Conservation (phyloP, 2,329 filamentous ascomycete genomes). For the Xylariaceae sp. region DNA sequence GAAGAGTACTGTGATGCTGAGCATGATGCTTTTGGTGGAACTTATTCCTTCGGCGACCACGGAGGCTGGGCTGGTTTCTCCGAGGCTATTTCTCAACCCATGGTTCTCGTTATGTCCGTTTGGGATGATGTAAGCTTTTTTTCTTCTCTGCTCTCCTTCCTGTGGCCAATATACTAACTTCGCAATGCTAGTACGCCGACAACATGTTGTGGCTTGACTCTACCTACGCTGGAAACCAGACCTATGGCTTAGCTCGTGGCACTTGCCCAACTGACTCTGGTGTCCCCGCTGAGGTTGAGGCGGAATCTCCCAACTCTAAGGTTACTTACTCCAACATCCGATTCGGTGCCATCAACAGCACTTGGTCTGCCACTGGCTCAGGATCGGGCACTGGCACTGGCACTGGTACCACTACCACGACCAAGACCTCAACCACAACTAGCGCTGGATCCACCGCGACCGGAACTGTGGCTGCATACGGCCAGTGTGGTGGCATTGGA, state of each 20-base stretch:
- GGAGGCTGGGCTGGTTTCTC: constrained; percentile 55
- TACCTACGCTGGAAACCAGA: constrained; percentile 46
- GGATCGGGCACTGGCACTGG: background rate
- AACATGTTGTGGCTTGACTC: constrained; percentile 57
- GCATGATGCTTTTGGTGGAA: constrained; percentile 53
- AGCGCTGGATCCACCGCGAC: background rate
- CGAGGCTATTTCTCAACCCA: constrained; percentile 49
- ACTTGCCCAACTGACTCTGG: constrained; percentile 46
- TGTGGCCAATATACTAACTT: background rate
- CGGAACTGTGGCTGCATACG: background rate
- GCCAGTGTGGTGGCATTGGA: background rate
- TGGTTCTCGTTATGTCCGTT: constrained; percentile 60
- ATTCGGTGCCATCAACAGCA: constrained; percentile 46
- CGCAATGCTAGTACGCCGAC: constrained; percentile 12
- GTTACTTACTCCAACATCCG: constrained; percentile 50
- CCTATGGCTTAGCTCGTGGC: constrained; percentile 44
- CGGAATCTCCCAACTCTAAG: constrained; percentile 34
- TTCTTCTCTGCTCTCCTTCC: background rate
- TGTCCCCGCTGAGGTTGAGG: constrained; percentile 43
- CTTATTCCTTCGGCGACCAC: constrained; percentile 46
- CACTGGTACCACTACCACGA: background rate
- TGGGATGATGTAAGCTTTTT: constrained; percentile 49
- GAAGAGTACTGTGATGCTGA: constrained; percentile 53
- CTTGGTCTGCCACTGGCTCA: constrained; percentile 24
- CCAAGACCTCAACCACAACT: no score